These are phyloP conservation scores for Jacaranda mimosifolia DNA, from an alignment of 257 asterid genomes.

Conservation along the genomic window DNA sequence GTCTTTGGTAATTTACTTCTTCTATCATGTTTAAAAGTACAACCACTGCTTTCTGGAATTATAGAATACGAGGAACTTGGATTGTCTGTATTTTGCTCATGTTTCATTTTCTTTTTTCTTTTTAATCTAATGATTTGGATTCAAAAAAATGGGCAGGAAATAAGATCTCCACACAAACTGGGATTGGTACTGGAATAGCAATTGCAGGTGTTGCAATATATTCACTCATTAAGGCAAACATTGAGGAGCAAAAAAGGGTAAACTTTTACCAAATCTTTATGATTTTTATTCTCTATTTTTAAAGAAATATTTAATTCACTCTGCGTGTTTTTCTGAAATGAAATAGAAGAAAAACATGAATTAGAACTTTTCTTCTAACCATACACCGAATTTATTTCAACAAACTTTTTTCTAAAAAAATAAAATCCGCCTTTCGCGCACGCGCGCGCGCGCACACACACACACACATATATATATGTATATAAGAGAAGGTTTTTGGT, in stretches of 20 bases:
- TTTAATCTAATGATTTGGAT: background rate
- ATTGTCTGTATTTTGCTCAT: background rate
- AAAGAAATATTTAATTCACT: too few relatives aligned
- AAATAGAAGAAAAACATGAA: background rate
- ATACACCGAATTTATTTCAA: background rate
- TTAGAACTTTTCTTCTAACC: background rate
- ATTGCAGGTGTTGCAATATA: conserved; percentile 72
- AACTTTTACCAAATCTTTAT: background rate
- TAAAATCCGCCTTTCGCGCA: too few relatives aligned
- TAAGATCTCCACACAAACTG: conserved; percentile 70
- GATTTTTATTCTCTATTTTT: too few relatives aligned
- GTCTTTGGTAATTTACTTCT: conserved; percentile 55
- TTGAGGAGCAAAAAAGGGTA: conserved; percentile 62
- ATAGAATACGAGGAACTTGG: too few relatives aligned
- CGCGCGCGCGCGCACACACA: too few relatives aligned
- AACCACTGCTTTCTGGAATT: background rate
- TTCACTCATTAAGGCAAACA: conserved; percentile 68
- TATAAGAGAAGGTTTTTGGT: too few relatives aligned
- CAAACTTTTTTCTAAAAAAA: too few relatives aligned
- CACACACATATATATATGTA: too few relatives aligned
- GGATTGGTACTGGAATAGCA: conserved; percentile 69
- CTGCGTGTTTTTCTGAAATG: too few relatives aligned
- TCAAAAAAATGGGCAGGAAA: conserved; percentile 50
- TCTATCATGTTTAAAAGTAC: background rate
- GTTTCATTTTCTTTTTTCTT: background rate